A percentile compares a stretch with the other conserved stretches of the same genome.
Evolutionary conservation across 2,329 filamentous ascomycete species (phyloP).

Genomic region (Geoglossum cookeanum): DNA sequence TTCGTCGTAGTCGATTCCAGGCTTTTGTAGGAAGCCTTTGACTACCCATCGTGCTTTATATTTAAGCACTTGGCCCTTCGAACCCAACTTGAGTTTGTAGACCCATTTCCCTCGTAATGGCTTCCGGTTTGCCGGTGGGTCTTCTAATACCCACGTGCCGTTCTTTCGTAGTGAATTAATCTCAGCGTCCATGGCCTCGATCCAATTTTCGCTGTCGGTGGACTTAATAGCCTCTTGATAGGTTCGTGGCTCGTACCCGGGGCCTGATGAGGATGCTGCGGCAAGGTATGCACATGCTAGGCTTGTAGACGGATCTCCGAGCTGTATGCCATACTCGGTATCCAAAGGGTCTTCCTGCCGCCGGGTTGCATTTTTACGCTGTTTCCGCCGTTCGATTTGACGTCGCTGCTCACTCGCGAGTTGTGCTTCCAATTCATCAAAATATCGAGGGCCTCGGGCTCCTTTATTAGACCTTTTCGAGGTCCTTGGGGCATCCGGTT

Average conservation of each 20-base stretch:
- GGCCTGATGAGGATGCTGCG: background rate
- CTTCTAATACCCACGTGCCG: background rate
- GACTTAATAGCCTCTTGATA: background rate
- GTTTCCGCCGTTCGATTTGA: no score
- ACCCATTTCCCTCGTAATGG: background rate
- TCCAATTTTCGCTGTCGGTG: background rate
- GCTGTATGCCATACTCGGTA: background rate
- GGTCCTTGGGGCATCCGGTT: background rate
- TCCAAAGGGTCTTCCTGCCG: no score
- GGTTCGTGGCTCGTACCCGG: background rate
- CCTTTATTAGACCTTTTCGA: background rate
- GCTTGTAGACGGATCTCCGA: background rate
- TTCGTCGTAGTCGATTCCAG: background rate
- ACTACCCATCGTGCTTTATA: slow-evolving; percentile 5
- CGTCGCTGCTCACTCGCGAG: no score
- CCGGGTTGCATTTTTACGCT: no score
- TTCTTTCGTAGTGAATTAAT: background rate
- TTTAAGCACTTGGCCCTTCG: background rate
- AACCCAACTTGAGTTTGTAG: background rate
- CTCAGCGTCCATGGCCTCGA: background rate
- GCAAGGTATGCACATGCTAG: background rate
- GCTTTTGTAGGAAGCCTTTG: slow-evolving; percentile 1
- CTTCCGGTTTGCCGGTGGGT: background rate
- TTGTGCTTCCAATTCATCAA: background rate
- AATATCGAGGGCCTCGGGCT: background rate